Conservation (phyloP, 495 filamentous ascomycete genomes). For the Neurospora discreta region DNA sequence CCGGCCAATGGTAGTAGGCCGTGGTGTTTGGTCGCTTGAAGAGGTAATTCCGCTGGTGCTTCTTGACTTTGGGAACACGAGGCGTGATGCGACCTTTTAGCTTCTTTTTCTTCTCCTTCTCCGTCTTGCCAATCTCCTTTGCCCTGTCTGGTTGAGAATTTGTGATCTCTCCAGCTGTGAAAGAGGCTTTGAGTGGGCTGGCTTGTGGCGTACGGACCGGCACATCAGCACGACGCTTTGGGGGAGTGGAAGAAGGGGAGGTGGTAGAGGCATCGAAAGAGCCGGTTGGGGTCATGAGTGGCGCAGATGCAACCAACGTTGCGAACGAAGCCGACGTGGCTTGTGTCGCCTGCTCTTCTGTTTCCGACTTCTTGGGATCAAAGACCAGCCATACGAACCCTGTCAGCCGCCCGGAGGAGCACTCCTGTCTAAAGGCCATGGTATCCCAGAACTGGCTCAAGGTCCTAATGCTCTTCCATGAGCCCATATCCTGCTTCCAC, state of each 20-base stretch:
- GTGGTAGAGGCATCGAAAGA: constrained; percentile 16
- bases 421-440: constrained; percentile 96
- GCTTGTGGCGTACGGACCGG: constrained; percentile 10
- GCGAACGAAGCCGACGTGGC: background rate
- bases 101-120: constrained; percentile 29
- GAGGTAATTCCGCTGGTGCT: constrained; percentile 28
- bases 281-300: constrained; percentile 7
- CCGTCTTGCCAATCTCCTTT: constrained; percentile 7
- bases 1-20: constrained; percentile 59
- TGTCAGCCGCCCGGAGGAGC: constrained; percentile 77
- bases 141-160: background rate
- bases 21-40: constrained; percentile 33
- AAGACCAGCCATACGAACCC: constrained; percentile 94
- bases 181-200: constrained; percentile 12
- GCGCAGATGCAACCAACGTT: background rate
- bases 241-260: constrained; percentile 21
- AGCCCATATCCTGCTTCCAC: constrained; percentile 38
- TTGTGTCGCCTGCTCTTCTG: background rate
- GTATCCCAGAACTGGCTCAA: constrained; percentile 96
- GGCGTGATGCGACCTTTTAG: constrained; percentile 43
- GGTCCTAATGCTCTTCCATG: constrained; percentile 73
- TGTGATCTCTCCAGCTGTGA: background rate
- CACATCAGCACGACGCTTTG: constrained; percentile 14
- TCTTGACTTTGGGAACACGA: constrained; percentile 47
- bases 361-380: constrained; percentile 26